Percentiles rank a stretch among this genome's conserved stretches.
Evolutionary conservation across 176 grass and related monocot genomes (phyloP).

Genomic region (Oryza brachyantha): DNA sequence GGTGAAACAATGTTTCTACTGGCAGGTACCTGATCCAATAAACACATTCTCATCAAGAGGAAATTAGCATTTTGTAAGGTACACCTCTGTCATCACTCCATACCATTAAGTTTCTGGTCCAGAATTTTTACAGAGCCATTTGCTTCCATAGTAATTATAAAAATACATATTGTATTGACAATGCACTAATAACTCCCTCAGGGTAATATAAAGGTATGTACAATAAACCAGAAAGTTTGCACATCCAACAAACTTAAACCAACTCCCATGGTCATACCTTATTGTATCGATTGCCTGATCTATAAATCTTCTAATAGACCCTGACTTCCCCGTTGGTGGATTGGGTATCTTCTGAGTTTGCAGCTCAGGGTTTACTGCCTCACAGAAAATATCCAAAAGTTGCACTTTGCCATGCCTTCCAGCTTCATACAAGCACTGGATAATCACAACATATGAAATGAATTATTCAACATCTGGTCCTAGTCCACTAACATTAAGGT

Average conservation of each 20-base stretch:
- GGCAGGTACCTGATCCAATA: slow-evolving; percentile 65
- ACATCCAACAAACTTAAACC: slow-evolving; percentile 17
- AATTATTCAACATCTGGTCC: not conserved
- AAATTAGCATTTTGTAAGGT: not conserved
- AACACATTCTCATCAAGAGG: slow-evolving; percentile 23
- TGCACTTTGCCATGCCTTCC: slow-evolving; percentile 68
- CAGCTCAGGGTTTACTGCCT: slow-evolving; percentile 56
- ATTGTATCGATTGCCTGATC: slow-evolving; percentile 52
- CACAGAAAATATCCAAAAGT: slow-evolving; percentile 83
- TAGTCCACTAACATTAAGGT: not conserved
- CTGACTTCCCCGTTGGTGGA: slow-evolving; percentile 29
- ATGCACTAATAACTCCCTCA: not conserved
- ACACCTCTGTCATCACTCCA: not conserved
- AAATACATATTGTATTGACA: not conserved
- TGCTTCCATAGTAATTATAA: not conserved
- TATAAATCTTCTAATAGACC: slow-evolving; percentile 46
- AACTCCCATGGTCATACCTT: slow-evolving; percentile 41
- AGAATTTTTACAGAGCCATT: not conserved
- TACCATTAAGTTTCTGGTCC: not conserved
- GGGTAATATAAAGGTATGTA: not conserved
- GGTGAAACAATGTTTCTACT: slow-evolving; percentile 48
- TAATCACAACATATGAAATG: slow-evolving; percentile 21
- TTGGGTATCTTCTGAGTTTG: slow-evolving; percentile 34
- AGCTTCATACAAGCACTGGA: slow-evolving; percentile 85
- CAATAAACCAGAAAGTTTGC: not conserved